These are phyloP conservation scores for Phytopythium boreale DNA, from an alignment of 352 stramenopile genomes.

Conservation along the genomic window DNA sequence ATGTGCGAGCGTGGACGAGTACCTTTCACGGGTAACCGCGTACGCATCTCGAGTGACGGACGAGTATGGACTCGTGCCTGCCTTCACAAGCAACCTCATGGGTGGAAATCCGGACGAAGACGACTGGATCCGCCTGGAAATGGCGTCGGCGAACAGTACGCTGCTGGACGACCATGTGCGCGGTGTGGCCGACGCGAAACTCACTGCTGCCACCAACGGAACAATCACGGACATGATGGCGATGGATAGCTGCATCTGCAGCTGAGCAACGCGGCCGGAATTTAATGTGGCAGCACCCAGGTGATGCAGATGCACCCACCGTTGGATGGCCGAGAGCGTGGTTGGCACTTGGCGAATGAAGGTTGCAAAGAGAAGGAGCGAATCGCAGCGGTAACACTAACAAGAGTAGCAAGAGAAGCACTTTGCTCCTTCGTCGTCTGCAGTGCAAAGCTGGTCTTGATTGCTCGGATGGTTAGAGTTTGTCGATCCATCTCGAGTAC, in stretches of 20 bases:
- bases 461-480: neutral
- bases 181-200: neutral
- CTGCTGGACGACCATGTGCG: slow-evolving; percentile 2
- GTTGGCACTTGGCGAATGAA: neutral
- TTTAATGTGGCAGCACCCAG: neutral
- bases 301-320: neutral
- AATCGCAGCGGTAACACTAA: neutral
- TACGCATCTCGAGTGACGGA: slow-evolving; percentile 4
- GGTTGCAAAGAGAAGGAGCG: neutral
- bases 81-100: neutral
- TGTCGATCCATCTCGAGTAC: slow-evolving; percentile 2
- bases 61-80: slow-evolving; percentile 2
- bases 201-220: neutral
- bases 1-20: slow-evolving; percentile 9
- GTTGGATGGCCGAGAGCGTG: neutral
- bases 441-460: neutral
- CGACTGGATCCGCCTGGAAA: slow-evolving; percentile 6
- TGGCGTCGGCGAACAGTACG: slow-evolving; percentile 2
- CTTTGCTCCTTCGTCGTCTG: neutral
- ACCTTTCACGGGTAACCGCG: neutral
- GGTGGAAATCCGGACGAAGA: neutral
- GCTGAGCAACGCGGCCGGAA: neutral
- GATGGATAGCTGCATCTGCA: slow-evolving; percentile 2
- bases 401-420: neutral
- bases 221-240: neutral